phyloP scores from a whole-genome alignment of 1,284 basidiomycete species.

The Austroboletus niveus region DNA sequence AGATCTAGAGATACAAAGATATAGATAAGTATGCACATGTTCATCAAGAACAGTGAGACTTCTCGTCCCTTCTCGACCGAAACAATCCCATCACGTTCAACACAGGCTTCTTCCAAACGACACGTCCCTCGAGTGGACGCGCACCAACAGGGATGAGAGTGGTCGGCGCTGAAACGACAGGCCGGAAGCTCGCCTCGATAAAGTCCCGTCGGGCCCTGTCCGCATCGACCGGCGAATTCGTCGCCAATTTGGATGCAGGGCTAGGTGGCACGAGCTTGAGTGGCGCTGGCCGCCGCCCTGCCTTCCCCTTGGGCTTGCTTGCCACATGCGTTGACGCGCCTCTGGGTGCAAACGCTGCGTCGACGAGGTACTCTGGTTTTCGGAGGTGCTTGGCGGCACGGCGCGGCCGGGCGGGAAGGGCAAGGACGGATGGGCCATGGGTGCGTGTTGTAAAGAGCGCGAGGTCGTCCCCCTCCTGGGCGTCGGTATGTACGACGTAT shows the following conservation, averaged over 20 bases:
- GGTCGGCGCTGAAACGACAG: constrained; percentile 5
- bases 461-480: constrained; percentile 28
- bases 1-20: no score
- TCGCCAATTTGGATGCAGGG: constrained; percentile 16
- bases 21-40: no score
- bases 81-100: not conserved
- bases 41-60: no score
- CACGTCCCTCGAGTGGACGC: no score
- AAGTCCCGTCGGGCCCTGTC: constrained; percentile 26
- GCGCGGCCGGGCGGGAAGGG: constrained; percentile 39
- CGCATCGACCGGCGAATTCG: constrained; percentile 24
- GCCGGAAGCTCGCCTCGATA: constrained; percentile 26
- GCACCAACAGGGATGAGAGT: not conserved
- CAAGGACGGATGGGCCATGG: constrained; percentile 33
- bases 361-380: constrained; percentile 40
- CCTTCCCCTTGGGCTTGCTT: constrained; percentile 28
- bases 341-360: constrained; percentile 34
- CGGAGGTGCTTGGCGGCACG: constrained; percentile 41
- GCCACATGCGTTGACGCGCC: not conserved
- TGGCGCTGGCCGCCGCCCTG: constrained; percentile 45
- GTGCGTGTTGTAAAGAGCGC: constrained; percentile 28
- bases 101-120: not conserved
- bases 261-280: constrained; percentile 38
- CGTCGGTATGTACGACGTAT: constrained; percentile 29
- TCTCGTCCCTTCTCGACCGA: not conserved